Conservation (phyloP, 495 filamentous ascomycete species). For the Trichoderma gamsii region DNA sequence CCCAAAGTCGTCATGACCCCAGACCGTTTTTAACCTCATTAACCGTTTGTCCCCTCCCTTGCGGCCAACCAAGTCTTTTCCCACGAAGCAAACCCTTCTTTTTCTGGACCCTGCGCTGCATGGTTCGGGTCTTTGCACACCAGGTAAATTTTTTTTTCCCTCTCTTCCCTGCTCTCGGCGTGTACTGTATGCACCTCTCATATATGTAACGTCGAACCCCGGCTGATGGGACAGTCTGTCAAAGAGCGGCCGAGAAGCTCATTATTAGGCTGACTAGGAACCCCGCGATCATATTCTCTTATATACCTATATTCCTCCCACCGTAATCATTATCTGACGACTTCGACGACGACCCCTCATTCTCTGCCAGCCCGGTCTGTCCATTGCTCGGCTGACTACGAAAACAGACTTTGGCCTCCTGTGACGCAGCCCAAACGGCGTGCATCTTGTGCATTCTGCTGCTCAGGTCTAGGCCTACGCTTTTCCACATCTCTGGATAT, state of each 20-base stretch:
- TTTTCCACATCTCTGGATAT: too few species aligned
- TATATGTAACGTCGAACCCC: neutral
- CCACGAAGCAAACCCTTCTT: neutral
- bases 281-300: slow-evolving; percentile 3
- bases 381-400: neutral
- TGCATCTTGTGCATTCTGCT: neutral
- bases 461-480: too few species aligned
- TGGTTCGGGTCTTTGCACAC: slow-evolving; percentile 2
- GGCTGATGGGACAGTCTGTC: neutral
- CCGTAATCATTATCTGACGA: neutral
- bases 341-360: slow-evolving; percentile 9
- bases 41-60: slow-evolving; percentile 9
- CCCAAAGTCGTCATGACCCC: slow-evolving; percentile 4
- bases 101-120: slow-evolving; percentile 13
- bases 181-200: neutral
- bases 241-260: neutral
- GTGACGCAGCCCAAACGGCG: neutral
- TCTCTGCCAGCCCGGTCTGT: neutral
- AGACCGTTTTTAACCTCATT: slow-evolving; percentile 4
- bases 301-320: neutral
- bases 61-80: neutral
- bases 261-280: neutral
- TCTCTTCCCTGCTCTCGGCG: neutral
- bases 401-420: neutral
- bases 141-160: neutral